A percentile compares a stretch with the other conserved stretches of the same genome.
phyloP scores from a whole-genome alignment of 2,329 filamentous ascomycete genomes.

The Ceratocystis variospora region DNA sequence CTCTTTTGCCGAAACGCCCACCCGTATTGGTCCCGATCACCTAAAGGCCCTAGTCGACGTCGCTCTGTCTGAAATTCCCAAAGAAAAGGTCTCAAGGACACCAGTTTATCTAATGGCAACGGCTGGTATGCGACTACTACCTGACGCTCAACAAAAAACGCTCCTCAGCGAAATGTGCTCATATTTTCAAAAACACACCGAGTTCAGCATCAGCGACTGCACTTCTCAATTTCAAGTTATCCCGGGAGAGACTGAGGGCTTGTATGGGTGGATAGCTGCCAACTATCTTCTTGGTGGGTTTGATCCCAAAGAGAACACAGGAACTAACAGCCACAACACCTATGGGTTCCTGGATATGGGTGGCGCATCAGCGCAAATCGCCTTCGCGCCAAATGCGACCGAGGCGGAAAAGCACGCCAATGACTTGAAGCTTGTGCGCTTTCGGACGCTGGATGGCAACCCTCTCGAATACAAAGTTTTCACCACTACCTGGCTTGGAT shows the following conservation, averaged over 20 bases:
- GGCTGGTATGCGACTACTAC: constrained; percentile 81
- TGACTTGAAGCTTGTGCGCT: constrained; percentile 71
- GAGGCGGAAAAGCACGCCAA: constrained; percentile 81
- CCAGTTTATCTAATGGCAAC: constrained; percentile 93
- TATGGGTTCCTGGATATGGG: constrained; percentile 99
- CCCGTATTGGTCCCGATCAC: constrained; percentile 67
- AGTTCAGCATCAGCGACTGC: constrained; percentile 84
- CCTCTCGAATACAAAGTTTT: constrained; percentile 77
- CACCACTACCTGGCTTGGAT: constrained; percentile 91
- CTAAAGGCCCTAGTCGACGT: constrained; percentile 67
- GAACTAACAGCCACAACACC: constrained; percentile 62
- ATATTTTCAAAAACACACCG: constrained; percentile 62
- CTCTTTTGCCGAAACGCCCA: constrained; percentile 66
- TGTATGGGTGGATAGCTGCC: constrained; percentile 95
- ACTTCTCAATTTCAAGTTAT: constrained; percentile 84
- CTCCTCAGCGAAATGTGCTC: constrained; percentile 68
- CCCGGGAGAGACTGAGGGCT: constrained; percentile 81
- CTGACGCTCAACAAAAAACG: constrained; percentile 54
- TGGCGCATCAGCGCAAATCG: constrained; percentile 92
- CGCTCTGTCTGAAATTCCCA: constrained; percentile 64
- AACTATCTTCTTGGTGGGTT: constrained; percentile 93
- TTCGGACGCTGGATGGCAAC: constrained; percentile 70
- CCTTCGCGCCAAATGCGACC: constrained; percentile 86
- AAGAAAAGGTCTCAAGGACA: constrained; percentile 63
- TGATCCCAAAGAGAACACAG: constrained; percentile 60